Base-by-base conservation (phyloP, 2,329 filamentous ascomycete genomes). In the Colletotrichum chrysophilum region DNA sequence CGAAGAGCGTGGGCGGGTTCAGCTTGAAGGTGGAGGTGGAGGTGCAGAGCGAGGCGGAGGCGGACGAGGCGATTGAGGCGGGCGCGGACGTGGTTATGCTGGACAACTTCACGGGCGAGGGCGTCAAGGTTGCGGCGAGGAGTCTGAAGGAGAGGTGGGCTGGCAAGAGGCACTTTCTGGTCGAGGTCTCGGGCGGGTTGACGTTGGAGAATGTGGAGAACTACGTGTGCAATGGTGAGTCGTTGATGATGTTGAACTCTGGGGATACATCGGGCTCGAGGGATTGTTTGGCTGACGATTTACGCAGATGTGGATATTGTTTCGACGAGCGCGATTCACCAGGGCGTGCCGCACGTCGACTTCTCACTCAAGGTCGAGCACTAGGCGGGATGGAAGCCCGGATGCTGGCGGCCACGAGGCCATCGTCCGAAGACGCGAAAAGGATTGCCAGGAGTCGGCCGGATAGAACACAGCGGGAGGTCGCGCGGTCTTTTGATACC, bases 51-150 rank as follows among this genome's bases (percentile, higher is more conserved):
- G 93, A 98, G 85, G 92, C 90, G 58, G 96, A 98, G 86, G 97
- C 97, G 1, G 93, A 98, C 83, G 95, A 97, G 85, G 97, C 97
- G 1, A 96, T 98, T 80, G 91, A 88, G 4, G 96, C 96, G 0
- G 97, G 97, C 1, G 97, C 97, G 0, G 96, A 99, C 83, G 93
- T 99, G 24, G 93, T 99, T 77, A 99, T 99, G 97, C 87, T 99
- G 76, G 97, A 99, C 84, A 99, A 99, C 84, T 99, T 98, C 82
- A 93, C 92, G 0, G 92, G 94, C 1, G 93, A 95, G 2, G 95
- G 93, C 1, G 93, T 98, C 77, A 93, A 92, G 82, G 85, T 89
- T 10, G 95, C 95, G 1, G 95, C 96, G 16, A 89, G 86, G 82
- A 93, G 90, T 79, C 83, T 99, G 78, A 97, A 96, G 87, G 89